A percentile compares a stretch with the other conserved stretches of the same genome.
Conservation (phyloP, 139 green algal genomes). For the Pleodorina starrii region DNA sequence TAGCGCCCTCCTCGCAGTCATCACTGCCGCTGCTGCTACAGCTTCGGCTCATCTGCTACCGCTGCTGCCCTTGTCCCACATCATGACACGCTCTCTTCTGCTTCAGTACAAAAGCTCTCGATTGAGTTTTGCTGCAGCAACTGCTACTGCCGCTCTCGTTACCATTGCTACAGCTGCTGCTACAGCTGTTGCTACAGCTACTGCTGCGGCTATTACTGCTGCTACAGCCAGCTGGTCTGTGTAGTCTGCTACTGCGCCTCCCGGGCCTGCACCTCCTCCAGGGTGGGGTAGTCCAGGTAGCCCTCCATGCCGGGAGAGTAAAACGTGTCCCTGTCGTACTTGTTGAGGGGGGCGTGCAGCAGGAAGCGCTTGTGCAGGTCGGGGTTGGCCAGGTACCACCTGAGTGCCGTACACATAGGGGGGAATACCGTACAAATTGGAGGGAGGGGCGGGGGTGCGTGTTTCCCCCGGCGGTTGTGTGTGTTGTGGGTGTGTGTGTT, state of each 20-base stretch:
- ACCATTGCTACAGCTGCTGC: not conserved
- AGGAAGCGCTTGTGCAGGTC: constrained; percentile 82
- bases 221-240: too few species aligned
- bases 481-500: not conserved
- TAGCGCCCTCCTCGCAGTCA: too few species aligned
- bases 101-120: too few species aligned
- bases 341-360: constrained; percentile 76
- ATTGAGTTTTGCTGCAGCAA: too few species aligned
- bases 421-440: too few species aligned
- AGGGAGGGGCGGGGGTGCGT: too few species aligned
- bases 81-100: too few species aligned
- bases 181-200: not conserved
- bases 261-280: constrained; percentile 67
- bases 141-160: not conserved
- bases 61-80: too few species aligned
- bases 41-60: too few species aligned
- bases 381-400: constrained; percentile 82
- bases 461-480: not conserved
- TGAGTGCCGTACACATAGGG: too few species aligned
- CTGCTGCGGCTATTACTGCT: not conserved
- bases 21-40: too few species aligned
- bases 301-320: constrained; percentile 75
- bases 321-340: constrained; percentile 84
- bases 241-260: not conserved
- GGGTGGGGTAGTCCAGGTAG: constrained; percentile 89